Evolutionary conservation across 2,329 filamentous ascomycete genomes (phyloP), one percentile per base, ranked within the genome.

Genomic region (Aschersonia sp.): DNA sequence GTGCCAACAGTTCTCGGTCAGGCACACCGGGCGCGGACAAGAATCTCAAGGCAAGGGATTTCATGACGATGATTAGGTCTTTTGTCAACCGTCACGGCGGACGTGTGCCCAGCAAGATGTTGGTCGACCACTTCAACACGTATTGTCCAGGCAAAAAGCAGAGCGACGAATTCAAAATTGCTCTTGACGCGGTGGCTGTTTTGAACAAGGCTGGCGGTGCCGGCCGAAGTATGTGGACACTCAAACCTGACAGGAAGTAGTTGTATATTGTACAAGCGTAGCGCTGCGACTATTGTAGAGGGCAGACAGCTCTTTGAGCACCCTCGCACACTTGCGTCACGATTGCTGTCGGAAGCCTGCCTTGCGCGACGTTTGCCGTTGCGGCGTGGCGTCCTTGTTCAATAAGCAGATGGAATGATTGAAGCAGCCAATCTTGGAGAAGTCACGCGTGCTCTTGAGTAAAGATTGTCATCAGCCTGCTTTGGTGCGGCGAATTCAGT

Each of bases 121-220:
- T 95, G 43, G 84, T 95, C 30, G 85, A 94, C 57, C 87, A 95
- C 58, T 97, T 95, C 63, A 87, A 89, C 62, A 77, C 78, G 11
- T 84, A 81, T 57, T 94, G 87, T 59, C 63, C 64, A 0, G 61
- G 60, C 2, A 76, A 74, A 29, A 84, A 79, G 42, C 76, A 85
- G 51, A 83, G 81, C 46, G 76, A 79, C 14, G 83, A 88, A 61
- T 97, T 97, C 61, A 90, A 88, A 65, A 73, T 77, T 56, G 87
- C 87, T 55, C 66, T 97, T 47, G 81, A 84, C 55, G 72, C 72
- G 51, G 83, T 95, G 56, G 90, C 90, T 1, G 76, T 70, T 47
- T 64, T 94, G 60, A 77, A 87, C 58, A 73, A 77, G 60, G 62
- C 63, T 8, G 73, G 74, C 4, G 69, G 70, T 8, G 67, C 68